Conservation (phyloP, 768 basidiomycete genomes). For the Rubroboletus pulcherrimus region DNA sequence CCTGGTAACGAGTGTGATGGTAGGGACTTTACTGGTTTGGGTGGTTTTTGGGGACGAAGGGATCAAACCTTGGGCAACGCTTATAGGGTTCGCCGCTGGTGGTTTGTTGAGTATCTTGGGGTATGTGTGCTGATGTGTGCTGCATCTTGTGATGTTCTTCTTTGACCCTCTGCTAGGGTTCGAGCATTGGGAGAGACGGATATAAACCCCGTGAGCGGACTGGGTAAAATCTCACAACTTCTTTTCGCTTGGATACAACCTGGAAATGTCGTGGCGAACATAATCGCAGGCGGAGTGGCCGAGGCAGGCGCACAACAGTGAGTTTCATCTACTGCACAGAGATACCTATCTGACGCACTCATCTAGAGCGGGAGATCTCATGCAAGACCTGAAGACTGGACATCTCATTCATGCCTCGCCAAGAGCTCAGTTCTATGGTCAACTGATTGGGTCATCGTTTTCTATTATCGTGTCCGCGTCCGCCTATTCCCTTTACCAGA, state of each 20-base stretch:
- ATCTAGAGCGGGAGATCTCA: constrained; percentile 86
- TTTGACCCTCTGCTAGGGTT: constrained; percentile 49
- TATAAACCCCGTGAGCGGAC: constrained; percentile 85
- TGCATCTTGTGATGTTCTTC: background rate
- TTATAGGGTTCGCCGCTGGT: constrained; percentile 79
- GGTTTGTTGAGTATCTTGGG: constrained; percentile 85
- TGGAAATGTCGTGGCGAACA: constrained; percentile 94
- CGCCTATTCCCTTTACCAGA: constrained; percentile 83
- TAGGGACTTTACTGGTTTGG: constrained; percentile 83
- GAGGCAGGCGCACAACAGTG: constrained; percentile 94
- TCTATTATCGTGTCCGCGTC: constrained; percentile 88
- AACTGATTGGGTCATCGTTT: constrained; percentile 84
- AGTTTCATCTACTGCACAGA: constrained; percentile 18
- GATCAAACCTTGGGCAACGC: constrained; percentile 93
- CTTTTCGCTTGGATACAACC: constrained; percentile 94
- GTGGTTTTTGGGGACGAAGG: constrained; percentile 85
- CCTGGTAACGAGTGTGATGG: constrained; percentile 51
- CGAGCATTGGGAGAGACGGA: constrained; percentile 96
- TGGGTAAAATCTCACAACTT: constrained; percentile 93
- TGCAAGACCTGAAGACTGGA: constrained; percentile 98
- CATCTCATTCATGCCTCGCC: constrained; percentile 91
- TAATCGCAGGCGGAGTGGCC: constrained; percentile 95
- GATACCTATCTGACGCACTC: constrained; percentile 1
- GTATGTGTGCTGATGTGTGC: constrained; percentile 42
- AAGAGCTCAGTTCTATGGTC: constrained; percentile 90